Conservation (phyloP, 2,329 filamentous ascomycete genomes). For the Claviceps monticola region DNA sequence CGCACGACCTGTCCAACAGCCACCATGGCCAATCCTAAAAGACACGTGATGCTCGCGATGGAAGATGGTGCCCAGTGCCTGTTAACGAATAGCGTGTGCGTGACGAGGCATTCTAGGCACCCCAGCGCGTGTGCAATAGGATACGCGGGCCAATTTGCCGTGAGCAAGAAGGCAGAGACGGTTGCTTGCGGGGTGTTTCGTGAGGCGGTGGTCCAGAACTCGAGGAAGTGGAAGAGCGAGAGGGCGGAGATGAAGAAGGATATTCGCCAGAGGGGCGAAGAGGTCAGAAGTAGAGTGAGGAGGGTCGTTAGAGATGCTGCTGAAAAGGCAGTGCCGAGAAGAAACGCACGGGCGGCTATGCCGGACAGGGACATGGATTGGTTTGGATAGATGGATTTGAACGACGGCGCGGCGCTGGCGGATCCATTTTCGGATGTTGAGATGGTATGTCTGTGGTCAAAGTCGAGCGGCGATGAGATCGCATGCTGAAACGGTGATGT, state of each 20-base stretch:
- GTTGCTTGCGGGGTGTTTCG: slow-evolving; percentile 66
- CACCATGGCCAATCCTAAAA: slow-evolving; percentile 51
- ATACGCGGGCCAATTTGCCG: slow-evolving; percentile 73
- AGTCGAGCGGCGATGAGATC: not conserved
- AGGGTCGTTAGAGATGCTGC: slow-evolving; percentile 19
- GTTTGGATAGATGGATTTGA: slow-evolving; percentile 22
- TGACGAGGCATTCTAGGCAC: slow-evolving; percentile 55
- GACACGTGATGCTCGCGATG: slow-evolving; percentile 16
- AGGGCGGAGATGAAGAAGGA: slow-evolving; percentile 57
- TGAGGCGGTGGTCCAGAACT: slow-evolving; percentile 79
- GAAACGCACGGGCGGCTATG: slow-evolving; percentile 44
- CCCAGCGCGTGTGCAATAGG: slow-evolving; percentile 69
- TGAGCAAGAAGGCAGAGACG: slow-evolving; percentile 67
- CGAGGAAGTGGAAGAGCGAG: slow-evolving; percentile 82
- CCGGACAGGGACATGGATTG: slow-evolving; percentile 43
- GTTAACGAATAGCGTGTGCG: slow-evolving; percentile 40
- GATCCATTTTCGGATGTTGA: not conserved
- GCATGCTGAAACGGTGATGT: not conserved
- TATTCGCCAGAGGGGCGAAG: slow-evolving; percentile 43
- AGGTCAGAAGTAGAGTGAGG: slow-evolving; percentile 21
- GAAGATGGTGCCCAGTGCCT: slow-evolving; percentile 29
- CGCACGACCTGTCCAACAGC: slow-evolving; percentile 60
- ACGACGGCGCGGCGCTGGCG: not conserved
- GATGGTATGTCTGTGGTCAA: slow-evolving; percentile 2
- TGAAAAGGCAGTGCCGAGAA: slow-evolving; percentile 33